These are phyloP conservation scores for Starmerella scarabaei DNA, from an alignment of 805 yeast genomes.

Conservation along the genomic window DNA sequence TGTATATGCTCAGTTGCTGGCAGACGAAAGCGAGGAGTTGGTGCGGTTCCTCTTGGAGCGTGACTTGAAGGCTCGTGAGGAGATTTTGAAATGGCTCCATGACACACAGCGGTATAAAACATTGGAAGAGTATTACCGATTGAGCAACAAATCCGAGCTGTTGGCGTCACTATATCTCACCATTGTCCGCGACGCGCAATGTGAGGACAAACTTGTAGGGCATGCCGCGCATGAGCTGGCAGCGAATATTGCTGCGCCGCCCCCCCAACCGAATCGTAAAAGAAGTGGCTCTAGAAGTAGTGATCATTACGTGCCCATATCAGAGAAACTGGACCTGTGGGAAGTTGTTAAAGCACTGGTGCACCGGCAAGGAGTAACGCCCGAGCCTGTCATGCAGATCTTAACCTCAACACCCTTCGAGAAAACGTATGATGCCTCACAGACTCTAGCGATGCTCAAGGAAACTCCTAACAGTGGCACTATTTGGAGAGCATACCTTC, in stretches of 20 bases:
- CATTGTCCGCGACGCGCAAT: slow-evolving; percentile 1
- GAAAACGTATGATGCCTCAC: slow-evolving; percentile 22
- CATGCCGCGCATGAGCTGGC: slow-evolving; percentile 23
- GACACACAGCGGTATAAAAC: slow-evolving; percentile 3
- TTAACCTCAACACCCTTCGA: slow-evolving; percentile 22
- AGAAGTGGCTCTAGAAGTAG: background rate
- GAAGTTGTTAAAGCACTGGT: slow-evolving; percentile 23
- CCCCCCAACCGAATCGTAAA: background rate
- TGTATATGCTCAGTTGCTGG: slow-evolving; percentile 5
- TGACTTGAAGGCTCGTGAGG: slow-evolving; percentile 4
- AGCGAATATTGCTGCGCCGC: slow-evolving; percentile 14
- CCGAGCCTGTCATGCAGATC: slow-evolving; percentile 26
- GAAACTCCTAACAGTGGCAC: slow-evolving; percentile 24
- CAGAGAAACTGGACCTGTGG: slow-evolving; percentile 21
- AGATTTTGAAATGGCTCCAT: slow-evolving; percentile 7
- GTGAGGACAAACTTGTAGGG: slow-evolving; percentile 14
- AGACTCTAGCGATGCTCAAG: slow-evolving; percentile 25
- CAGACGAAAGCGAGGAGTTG: slow-evolving; percentile 4
- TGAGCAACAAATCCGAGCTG: slow-evolving; percentile 2
- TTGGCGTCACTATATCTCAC: slow-evolving; percentile 21
- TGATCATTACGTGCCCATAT: no score
- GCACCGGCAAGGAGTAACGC: slow-evolving; percentile 9
- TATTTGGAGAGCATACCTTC: slow-evolving; percentile 28
- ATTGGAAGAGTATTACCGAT: slow-evolving; percentile 14
- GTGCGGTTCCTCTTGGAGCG: slow-evolving; percentile 11